A percentile compares a stretch with the other conserved stretches of the same genome.
Conservation (phyloP, 352 stramenopile genomes). For the Bremia lactucae region DNA sequence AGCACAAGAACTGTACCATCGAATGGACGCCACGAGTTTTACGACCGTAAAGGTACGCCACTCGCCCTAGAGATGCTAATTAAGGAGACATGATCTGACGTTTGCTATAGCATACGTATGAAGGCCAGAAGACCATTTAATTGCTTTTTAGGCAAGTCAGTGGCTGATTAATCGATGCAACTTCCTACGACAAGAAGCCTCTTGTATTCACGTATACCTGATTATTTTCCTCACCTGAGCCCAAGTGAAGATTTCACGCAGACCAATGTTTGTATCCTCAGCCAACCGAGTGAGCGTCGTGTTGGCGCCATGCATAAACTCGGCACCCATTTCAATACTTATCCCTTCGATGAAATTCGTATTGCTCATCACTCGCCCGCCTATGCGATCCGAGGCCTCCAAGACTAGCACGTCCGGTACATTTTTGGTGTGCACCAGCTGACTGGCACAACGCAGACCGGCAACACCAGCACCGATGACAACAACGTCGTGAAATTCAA, state of each 20-base stretch:
- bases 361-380: constrained; percentile 51
- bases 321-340: constrained; percentile 60
- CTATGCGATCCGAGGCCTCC: constrained; percentile 51
- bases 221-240: constrained; percentile 41
- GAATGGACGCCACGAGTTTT: constrained; percentile 38
- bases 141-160: constrained; percentile 34
- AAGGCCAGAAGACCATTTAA: constrained; percentile 77
- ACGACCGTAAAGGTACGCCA: constrained; percentile 5
- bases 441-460: constrained; percentile 52
- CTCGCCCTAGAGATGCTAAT: constrained; percentile 73
- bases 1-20: constrained; percentile 75
- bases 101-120: constrained; percentile 81
- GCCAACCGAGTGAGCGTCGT: constrained; percentile 64
- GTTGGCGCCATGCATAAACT: constrained; percentile 68
- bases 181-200: constrained; percentile 1
- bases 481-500: constrained; percentile 48
- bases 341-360: constrained; percentile 63
- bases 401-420: constrained; percentile 64
- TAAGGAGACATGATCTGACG: constrained; percentile 59
- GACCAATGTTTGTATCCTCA: constrained; percentile 44
- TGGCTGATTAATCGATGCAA: constrained; percentile 87
- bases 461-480: constrained; percentile 60
- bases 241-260: constrained; percentile 82
- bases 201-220: constrained; percentile 1
- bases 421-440: constrained; percentile 43